A percentile compares a stretch with the other conserved stretches of the same genome.
These are phyloP conservation scores for Pythium apleroticum DNA, from an alignment of 352 stramenopile genomes.

Conservation along the genomic window DNA sequence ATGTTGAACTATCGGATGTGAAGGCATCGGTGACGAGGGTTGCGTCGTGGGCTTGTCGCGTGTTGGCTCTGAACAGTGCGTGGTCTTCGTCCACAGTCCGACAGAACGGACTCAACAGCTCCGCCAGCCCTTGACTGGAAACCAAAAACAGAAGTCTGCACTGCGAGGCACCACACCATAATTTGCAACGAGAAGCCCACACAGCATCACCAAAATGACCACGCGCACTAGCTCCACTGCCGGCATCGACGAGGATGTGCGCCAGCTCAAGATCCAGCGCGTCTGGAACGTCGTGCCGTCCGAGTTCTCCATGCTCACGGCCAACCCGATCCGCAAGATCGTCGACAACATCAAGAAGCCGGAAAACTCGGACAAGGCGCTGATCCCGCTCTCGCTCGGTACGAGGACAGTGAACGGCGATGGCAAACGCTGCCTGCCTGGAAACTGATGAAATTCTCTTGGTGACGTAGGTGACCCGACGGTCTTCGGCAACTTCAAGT, in stretches of 20 bases:
- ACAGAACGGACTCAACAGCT: constrained; percentile 7
- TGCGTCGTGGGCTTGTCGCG: constrained; percentile 21
- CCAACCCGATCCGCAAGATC: constrained; percentile 95
- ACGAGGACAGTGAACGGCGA: no score
- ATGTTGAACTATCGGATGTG: constrained; percentile 23
- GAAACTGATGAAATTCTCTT: neutral
- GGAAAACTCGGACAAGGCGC: constrained; percentile 81
- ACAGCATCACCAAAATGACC: constrained; percentile 36
- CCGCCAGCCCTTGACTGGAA: constrained; percentile 4
- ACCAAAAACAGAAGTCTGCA: neutral
- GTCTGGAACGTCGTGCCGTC: constrained; percentile 70
- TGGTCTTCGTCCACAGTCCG: constrained; percentile 23
- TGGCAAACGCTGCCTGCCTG: no score
- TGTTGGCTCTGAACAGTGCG: constrained; percentile 8
- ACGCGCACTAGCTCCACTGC: constrained; percentile 37
- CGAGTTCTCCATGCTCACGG: constrained; percentile 61
- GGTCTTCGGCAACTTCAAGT: constrained; percentile 91
- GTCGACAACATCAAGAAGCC: constrained; percentile 94
- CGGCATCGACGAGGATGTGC: constrained; percentile 29
- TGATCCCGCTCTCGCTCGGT: constrained; percentile 93
- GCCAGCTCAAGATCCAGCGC: constrained; percentile 45
- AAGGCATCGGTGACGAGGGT: constrained; percentile 23
- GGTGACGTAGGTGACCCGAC: constrained; percentile 85
- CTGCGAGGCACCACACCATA: neutral
- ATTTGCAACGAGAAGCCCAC: neutral